Conservation (phyloP, 179 eudicot species). For the Carnegiea gigantea region DNA sequence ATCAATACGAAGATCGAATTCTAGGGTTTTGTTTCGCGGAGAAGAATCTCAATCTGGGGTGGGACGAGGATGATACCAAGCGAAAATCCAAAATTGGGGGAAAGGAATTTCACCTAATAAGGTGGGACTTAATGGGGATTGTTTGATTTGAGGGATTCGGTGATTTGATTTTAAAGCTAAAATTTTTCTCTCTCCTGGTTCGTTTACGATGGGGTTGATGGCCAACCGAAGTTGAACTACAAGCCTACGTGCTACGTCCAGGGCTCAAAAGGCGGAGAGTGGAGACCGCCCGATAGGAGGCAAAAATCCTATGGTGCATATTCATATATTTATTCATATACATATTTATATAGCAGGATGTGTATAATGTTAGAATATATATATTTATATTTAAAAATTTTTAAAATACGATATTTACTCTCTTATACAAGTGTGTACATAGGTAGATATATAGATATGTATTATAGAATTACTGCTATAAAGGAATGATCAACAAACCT, state of each 20-base stretch:
- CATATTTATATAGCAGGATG: too few species aligned
- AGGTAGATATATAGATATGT: too few species aligned
- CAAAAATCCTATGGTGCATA: too few species aligned
- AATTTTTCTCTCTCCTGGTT: not conserved
- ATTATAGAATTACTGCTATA: too few species aligned
- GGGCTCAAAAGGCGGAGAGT: not conserved
- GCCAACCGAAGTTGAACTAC: conserved; percentile 30
- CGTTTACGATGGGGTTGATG: conserved; percentile 15
- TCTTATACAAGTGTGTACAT: too few species aligned
- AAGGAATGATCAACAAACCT: too few species aligned
- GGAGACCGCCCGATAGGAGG: not conserved
- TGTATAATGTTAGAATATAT: too few species aligned
- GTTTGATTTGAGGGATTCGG: not conserved
- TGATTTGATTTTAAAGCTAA: not conserved
- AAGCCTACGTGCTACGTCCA: not conserved
- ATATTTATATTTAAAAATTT: too few species aligned
- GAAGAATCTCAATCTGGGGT: too few species aligned
- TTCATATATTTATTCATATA: too few species aligned
- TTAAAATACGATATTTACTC: too few species aligned
- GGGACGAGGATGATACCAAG: not conserved
- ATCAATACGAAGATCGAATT: not conserved
- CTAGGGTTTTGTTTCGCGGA: conserved; percentile 14
- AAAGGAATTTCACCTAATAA: not conserved
- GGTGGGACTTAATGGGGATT: not conserved
- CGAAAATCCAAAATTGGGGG: not conserved